A percentile compares a stretch with the other conserved stretches of the same genome.
phyloP scores from a whole-genome alignment of 192 early-diverging fungal species.

The Lunasporangiospora selenospora region DNA sequence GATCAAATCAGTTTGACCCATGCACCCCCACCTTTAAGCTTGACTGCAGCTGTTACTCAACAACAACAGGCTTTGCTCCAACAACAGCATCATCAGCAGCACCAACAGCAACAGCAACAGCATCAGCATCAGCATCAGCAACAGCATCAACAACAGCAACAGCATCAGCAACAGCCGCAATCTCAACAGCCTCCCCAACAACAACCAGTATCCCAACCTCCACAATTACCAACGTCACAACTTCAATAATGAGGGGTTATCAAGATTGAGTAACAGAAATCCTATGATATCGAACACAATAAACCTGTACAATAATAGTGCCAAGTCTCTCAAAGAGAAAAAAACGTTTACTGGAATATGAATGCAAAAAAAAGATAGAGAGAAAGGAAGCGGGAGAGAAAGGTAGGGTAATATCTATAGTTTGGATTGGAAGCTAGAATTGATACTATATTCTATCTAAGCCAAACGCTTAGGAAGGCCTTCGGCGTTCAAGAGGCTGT shows the following conservation, averaged over 20 bases:
- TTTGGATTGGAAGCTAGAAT: no score
- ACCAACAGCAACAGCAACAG: conserved; percentile 21
- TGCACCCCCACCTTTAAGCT: conserved; percentile 3
- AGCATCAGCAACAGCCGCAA: conserved; percentile 4
- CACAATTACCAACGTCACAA: no score
- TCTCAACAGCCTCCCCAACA: background rate
- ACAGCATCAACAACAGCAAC: conserved; percentile 13
- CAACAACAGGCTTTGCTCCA: conserved; percentile 18
- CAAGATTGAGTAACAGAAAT: no score
- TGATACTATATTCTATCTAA: no score
- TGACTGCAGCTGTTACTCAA: conserved; percentile 10
- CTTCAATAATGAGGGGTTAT: no score
- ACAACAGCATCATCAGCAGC: conserved; percentile 18
- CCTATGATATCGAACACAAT: no score
- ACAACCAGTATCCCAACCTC: no score
- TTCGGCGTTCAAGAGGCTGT: conserved; percentile 65
- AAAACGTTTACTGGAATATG: background rate
- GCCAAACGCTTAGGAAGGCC: conserved; percentile 66
- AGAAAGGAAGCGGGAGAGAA: background rate
- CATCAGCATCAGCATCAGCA: conserved; percentile 24
- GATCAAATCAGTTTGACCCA: conserved; percentile 49
- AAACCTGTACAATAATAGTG: no score
- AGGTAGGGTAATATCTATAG: no score
- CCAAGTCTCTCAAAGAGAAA: no score
- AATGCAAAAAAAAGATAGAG: background rate